These are phyloP conservation scores for Podila clonocystis DNA, from an alignment of 192 early-diverging fungal genomes.

Conservation along the genomic window DNA sequence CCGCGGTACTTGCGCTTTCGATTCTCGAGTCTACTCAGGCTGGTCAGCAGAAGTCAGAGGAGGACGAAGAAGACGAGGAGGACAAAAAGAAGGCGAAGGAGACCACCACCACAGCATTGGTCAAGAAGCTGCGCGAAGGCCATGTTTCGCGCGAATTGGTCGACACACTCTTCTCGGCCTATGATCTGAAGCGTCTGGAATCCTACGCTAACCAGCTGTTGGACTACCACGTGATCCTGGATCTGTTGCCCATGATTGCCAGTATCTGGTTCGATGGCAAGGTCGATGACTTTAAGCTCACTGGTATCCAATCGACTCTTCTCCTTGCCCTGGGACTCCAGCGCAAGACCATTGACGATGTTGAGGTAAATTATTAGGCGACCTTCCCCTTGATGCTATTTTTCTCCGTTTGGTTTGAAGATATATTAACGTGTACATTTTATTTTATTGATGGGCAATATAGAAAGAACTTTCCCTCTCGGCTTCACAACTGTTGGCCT, in stretches of 20 bases:
- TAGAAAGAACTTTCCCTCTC: slow-evolving; percentile 87
- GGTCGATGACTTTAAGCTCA: slow-evolving; percentile 74
- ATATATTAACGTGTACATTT: not conserved
- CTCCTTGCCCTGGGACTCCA: slow-evolving; percentile 92
- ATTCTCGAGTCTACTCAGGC: slow-evolving; percentile 82
- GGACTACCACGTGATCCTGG: slow-evolving; percentile 98
- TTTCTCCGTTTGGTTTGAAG: not conserved
- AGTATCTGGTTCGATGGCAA: slow-evolving; percentile 80
- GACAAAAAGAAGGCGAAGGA: slow-evolving; percentile 2
- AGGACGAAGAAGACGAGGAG: slow-evolving; percentile 14
- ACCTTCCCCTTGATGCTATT: not conserved
- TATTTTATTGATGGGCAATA: not conserved
- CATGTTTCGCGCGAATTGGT: slow-evolving; percentile 41
- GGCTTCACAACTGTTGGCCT: slow-evolving; percentile 86
- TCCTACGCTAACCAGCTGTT: slow-evolving; percentile 96
- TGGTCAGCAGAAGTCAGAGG: slow-evolving; percentile 49
- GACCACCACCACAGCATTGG: slow-evolving; percentile 5
- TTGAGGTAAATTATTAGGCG: slow-evolving; percentile 58
- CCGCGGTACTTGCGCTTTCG: slow-evolving; percentile 80
- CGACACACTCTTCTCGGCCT: slow-evolving; percentile 69
- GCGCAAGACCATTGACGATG: slow-evolving; percentile 88
- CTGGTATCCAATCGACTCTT: slow-evolving; percentile 88
- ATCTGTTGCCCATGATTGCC: slow-evolving; percentile 87
- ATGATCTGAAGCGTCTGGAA: slow-evolving; percentile 95
- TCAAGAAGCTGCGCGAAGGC: slow-evolving; percentile 41